Evolutionary conservation across 345 rosid species (phyloP).

Genomic region (Brassica carinata): DNA sequence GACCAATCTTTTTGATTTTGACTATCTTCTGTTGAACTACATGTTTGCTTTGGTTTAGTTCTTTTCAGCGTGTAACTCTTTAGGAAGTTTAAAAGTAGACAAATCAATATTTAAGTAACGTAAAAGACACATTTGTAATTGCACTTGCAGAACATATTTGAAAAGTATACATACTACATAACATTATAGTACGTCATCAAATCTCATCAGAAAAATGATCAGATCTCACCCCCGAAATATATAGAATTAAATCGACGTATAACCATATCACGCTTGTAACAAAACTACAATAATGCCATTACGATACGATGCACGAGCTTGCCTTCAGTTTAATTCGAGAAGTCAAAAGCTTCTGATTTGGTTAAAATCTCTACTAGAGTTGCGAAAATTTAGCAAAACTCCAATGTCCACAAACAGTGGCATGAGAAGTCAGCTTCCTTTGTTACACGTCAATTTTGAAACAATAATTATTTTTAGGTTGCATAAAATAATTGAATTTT

Average conservation of each 20-base stretch:
- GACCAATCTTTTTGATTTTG: not conserved
- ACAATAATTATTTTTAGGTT: not conserved
- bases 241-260: slow-evolving; percentile 27
- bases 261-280: slow-evolving; percentile 13
- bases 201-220: slow-evolving; percentile 11
- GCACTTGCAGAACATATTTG: not conserved
- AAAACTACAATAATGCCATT: slow-evolving; percentile 16
- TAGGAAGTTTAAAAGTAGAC: not conserved
- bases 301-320: not conserved
- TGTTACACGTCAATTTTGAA: not conserved
- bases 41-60: not conserved
- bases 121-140: not conserved
- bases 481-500: not conserved
- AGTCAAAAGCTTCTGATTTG: not conserved
- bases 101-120: not conserved
- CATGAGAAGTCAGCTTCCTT: not conserved
- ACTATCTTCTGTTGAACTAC: not conserved
- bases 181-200: slow-evolving; percentile 14
- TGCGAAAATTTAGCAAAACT: not conserved
- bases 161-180: not conserved
- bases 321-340: not conserved
- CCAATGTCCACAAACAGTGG: not conserved
- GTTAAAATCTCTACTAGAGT: not conserved
- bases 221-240: slow-evolving; percentile 19
- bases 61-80: not conserved